Percentiles rank a stretch among this genome's conserved stretches.
Conservation (phyloP, 345 rosid genomes). For the Eucalyptus pauciflora region DNA sequence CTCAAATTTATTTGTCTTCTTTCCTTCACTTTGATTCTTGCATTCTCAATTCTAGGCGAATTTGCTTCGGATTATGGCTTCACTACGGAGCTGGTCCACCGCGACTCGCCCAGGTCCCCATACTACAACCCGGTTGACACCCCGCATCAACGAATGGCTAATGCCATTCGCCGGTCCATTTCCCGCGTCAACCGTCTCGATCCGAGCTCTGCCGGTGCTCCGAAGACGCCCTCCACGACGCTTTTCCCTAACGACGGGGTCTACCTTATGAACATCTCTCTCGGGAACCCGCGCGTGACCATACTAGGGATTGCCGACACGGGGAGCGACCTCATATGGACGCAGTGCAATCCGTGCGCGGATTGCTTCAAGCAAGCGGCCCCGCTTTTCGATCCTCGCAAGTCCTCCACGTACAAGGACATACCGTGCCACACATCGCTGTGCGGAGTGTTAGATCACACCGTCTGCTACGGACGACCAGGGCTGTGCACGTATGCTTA, state of each 20-base stretch:
- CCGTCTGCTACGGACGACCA: not conserved
- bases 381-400: conserved; percentile 21
- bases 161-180: not conserved
- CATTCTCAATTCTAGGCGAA: not conserved
- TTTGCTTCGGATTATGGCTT: not conserved
- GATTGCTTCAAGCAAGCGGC: conserved; percentile 14
- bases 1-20: not conserved
- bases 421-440: conserved; percentile 13
- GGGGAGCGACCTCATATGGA: conserved; percentile 19
- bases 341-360: conserved; percentile 15
- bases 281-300: conserved; percentile 7
- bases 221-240: not conserved
- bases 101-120: conserved; percentile 19
- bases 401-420: conserved; percentile 6
- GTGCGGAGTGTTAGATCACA: conserved; percentile 1
- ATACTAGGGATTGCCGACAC: conserved; percentile 1
- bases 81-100: conserved; percentile 7
- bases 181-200: not conserved
- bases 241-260: not conserved
- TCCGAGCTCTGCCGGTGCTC: not conserved
- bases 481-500: conserved; percentile 10
- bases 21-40: not conserved
- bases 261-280: conserved; percentile 4
- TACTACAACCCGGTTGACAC: not conserved
- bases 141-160: not conserved